Base-by-base conservation (phyloP, 441 rosid genomes). In the Syzygium syzygioides region DNA sequence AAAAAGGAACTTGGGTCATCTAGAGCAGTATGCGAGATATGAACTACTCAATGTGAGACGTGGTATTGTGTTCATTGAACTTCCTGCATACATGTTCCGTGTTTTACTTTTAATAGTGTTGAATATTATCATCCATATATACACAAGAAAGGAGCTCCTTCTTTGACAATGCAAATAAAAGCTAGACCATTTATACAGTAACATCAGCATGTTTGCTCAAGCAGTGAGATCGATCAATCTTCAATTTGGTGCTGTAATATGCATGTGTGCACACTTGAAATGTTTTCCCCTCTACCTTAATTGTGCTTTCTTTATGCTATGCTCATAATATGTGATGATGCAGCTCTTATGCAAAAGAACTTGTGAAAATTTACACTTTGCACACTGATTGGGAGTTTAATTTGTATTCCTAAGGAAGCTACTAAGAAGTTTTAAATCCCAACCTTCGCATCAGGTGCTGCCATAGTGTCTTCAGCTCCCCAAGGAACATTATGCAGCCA, bases 401-500 rank as follows among this genome's bases (percentile, higher is more conserved):
- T 52, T 53, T 85, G 59, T 85, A 23, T 50, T 85, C 37, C 59
- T 85, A 83, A 41, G 76, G 13, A 62, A 56, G 26, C 64, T 55
- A 37, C 23, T 41, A 87, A 56, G 14, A n/a, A 80, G 20, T 87
- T 17, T n/a, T 23, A 87, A 20, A 55, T 89, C 91, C 94, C 86
- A 89, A 96, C 99, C 99, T 96, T 94, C 3, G 99, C 99, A 85
- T 94, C 86, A 45, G 99, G 99, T 89, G 99, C 99, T 79, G 99
- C 99, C 95, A 96, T 89, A 87, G 92, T 90, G 89, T 92, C 94
- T 92, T 96, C 97, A 11, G 93, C 89, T 53, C 98, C 99, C 99
- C 99, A 98, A 37, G 99, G 97, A 79, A 96, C 99, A 91, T 97
- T 98, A 89, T 98, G 99, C 91, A 96, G 97, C 99, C 99, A 98